phyloP scores from a whole-genome alignment of 2,329 filamentous ascomycete species.

The Colletotrichum tabaci region DNA sequence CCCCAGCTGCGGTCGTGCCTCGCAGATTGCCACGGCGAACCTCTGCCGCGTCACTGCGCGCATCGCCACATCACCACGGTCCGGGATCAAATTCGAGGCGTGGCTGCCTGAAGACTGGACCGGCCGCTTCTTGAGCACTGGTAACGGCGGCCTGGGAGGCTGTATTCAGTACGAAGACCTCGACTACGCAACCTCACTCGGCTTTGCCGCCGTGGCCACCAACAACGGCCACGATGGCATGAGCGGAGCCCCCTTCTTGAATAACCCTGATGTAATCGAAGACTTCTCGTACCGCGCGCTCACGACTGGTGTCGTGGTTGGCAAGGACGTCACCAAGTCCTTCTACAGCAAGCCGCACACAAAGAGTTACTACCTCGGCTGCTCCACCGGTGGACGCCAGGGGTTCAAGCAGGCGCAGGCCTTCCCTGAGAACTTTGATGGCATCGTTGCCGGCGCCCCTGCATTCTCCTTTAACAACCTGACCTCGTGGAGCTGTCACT shows the following conservation, averaged over 20 bases:
- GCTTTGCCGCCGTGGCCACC: slow-evolving; percentile 61
- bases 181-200: slow-evolving; percentile 57
- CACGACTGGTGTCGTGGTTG: slow-evolving; percentile 53
- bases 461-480: slow-evolving; percentile 60
- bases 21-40: slow-evolving; percentile 44
- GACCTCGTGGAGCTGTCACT: slow-evolving; percentile 58
- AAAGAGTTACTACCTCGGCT: slow-evolving; percentile 67
- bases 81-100: slow-evolving; percentile 59
- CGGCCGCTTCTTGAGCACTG: slow-evolving; percentile 61
- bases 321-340: slow-evolving; percentile 58
- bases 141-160: slow-evolving; percentile 63
- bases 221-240: slow-evolving; percentile 66
- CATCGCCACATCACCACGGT: slow-evolving; percentile 56
- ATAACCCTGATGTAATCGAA: slow-evolving; percentile 51
- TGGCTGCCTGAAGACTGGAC: slow-evolving; percentile 63
- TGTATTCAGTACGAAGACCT: slow-evolving; percentile 62
- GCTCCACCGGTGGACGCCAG: slow-evolving; percentile 69
- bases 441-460: slow-evolving; percentile 64
- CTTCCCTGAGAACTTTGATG: slow-evolving; percentile 65
- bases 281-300: slow-evolving; percentile 52
- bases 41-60: slow-evolving; percentile 48
- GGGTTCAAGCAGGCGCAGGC: slow-evolving; percentile 62
- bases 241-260: slow-evolving; percentile 48
- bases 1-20: slow-evolving; percentile 51
- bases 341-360: slow-evolving; percentile 58